Conservation (phyloP, 208 protist genomes). For the Novymonas esmeraldas region DNA sequence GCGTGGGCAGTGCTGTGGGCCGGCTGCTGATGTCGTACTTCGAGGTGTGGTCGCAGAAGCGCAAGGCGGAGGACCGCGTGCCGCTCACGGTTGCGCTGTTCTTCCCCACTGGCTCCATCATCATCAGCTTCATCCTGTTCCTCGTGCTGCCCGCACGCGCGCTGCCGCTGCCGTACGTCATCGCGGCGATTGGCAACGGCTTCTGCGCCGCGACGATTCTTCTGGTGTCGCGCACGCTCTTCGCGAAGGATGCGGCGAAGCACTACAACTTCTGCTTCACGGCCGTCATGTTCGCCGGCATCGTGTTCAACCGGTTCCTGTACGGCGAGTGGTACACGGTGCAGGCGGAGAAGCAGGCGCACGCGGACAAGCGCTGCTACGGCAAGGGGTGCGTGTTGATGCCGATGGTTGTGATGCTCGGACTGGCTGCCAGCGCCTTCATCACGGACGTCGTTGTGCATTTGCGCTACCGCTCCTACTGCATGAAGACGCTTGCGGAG, state of each 20-base stretch:
- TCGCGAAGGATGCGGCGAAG: constrained; percentile 66
- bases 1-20: constrained; percentile 61
- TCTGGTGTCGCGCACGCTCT: constrained; percentile 70
- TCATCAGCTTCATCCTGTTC: constrained; percentile 49
- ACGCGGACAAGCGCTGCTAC: constrained; percentile 33
- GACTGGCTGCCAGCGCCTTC: constrained; percentile 29
- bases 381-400: constrained; percentile 51
- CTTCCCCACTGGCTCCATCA: constrained; percentile 44
- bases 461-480: constrained; percentile 45
- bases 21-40: constrained; percentile 52
- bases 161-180: constrained; percentile 60
- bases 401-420: constrained; percentile 47
- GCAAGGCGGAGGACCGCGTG: constrained; percentile 54
- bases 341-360: constrained; percentile 52
- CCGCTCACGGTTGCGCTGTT: constrained; percentile 54
- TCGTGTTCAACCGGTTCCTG: constrained; percentile 65
- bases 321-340: constrained; percentile 77
- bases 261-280: constrained; percentile 73
- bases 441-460: constrained; percentile 36
- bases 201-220: constrained; percentile 39
- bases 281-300: constrained; percentile 31
- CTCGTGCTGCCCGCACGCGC: constrained; percentile 30
- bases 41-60: constrained; percentile 55
- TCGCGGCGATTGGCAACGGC: constrained; percentile 61
- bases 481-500: constrained; percentile 43